A percentile compares a stretch with the other conserved stretches of the same genome.
Conservation (phyloP, 148 eudicot species). For the Fagopyrum esculentum region DNA sequence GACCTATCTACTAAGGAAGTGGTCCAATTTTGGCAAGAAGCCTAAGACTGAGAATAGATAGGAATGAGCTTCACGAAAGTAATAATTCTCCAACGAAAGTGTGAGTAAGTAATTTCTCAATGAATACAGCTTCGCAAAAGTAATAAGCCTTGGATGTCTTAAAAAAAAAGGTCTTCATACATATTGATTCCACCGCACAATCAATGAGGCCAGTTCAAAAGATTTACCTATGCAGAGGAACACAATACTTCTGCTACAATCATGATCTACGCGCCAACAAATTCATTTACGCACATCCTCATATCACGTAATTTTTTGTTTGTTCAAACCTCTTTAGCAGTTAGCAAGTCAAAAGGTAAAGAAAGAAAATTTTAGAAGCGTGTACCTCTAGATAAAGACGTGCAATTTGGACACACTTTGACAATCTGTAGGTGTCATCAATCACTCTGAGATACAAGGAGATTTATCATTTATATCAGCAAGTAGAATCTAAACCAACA, state of each 20-base stretch:
- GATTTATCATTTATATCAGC: slow-evolving; percentile 1
- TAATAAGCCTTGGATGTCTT: background rate
- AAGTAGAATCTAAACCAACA: background rate
- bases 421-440: slow-evolving; percentile 80
- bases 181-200: background rate
- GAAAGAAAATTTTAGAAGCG: background rate
- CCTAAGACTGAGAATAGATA: background rate
- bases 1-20: background rate
- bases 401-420: slow-evolving; percentile 98
- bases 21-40: background rate
- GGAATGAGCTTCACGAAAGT: background rate
- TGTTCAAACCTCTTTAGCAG: background rate
- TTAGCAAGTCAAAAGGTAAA: background rate
- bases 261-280: background rate
- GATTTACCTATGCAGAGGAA: background rate
- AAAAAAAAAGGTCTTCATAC: background rate
- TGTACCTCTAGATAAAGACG: slow-evolving; percentile 92
- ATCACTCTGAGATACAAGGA: slow-evolving; percentile 52
- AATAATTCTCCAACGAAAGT: background rate
- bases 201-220: background rate
- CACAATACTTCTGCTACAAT: background rate
- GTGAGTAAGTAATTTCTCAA: background rate
- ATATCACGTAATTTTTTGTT: background rate
- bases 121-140: background rate
- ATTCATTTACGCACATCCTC: background rate